Percentiles rank a stretch among this genome's conserved stretches.
Conservation (phyloP, 2,329 filamentous ascomycete genomes). For the Aureobasidium leucospermi region DNA sequence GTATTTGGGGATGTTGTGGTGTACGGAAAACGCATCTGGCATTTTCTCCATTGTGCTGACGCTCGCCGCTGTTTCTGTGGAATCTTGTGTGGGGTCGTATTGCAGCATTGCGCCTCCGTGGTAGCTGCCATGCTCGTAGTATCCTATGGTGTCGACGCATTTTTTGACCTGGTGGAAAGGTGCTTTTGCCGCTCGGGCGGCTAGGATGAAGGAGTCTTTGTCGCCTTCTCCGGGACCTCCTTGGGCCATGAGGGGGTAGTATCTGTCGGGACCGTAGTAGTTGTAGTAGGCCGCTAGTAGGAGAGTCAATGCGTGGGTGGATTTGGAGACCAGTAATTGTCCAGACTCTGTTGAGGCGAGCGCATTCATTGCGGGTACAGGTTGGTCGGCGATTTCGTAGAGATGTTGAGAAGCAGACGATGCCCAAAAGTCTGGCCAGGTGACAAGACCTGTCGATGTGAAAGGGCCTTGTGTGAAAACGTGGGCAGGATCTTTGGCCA, state of each 20-base stretch:
- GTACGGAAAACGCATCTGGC: conserved; percentile 20
- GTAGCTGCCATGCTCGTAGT: conserved; percentile 12
- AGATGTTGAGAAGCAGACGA: conserved; percentile 33
- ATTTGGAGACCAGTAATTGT: conserved; percentile 40
- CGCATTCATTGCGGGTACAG: conserved; percentile 15
- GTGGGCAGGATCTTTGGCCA: conserved; percentile 32
- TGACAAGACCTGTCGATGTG: conserved; percentile 33
- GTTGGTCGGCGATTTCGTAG: conserved; percentile 33
- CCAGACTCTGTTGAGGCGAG: conserved; percentile 36
- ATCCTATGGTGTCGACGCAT: conserved; percentile 17
- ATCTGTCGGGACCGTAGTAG: conserved; percentile 38
- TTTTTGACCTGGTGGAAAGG: conserved; percentile 35
- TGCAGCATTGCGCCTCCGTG: conserved; percentile 19
- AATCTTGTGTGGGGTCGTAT: conserved; percentile 16
- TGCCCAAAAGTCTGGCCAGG: conserved; percentile 44
- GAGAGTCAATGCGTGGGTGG: conserved; percentile 34
- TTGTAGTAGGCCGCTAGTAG: conserved; percentile 46
- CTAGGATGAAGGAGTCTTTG: conserved; percentile 45
- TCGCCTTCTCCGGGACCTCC: conserved; percentile 44
- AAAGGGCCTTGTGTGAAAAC: conserved; percentile 39
- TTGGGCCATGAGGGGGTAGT: conserved; percentile 40
- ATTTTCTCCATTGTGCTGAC: conserved; percentile 6
- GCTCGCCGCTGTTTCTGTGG: not conserved
- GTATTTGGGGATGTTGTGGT: conserved; percentile 26
- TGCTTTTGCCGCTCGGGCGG: conserved; percentile 33